These are phyloP conservation scores for Nicotiana sylvestris DNA, from an alignment of 257 asterid genomes.

Conservation along the genomic window DNA sequence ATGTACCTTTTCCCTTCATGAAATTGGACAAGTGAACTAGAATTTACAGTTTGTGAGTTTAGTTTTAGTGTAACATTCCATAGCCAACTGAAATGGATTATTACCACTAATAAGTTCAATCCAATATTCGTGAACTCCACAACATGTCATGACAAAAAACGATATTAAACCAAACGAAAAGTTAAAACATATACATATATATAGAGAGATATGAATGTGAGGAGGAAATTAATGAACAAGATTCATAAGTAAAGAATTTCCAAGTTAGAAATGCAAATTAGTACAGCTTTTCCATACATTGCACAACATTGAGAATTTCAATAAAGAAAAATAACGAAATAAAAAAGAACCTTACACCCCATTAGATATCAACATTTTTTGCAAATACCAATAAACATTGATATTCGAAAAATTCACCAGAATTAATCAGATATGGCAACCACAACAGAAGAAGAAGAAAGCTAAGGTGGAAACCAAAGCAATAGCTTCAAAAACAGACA, in stretches of 20 bases:
- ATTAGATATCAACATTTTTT: background rate
- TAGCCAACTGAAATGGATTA: no score
- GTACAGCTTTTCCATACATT: background rate
- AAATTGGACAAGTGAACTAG: no score
- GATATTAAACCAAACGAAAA: no score
- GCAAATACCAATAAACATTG: background rate
- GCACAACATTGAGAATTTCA: background rate
- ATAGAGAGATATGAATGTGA: no score
- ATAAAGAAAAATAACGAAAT: background rate
- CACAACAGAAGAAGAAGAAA: slow-evolving; percentile 74
- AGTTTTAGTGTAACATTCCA: no score
- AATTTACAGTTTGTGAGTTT: no score
- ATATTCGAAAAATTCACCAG: background rate
- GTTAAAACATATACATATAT: no score
- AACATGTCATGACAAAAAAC: no score
- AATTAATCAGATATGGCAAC: slow-evolving; percentile 52
- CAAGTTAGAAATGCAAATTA: background rate
- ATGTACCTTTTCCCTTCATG: no score
- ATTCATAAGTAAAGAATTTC: background rate
- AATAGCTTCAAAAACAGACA: slow-evolving; percentile 54
- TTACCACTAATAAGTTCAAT: no score
- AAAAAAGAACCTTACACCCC: background rate
- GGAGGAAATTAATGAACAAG: no score
- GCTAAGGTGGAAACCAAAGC: slow-evolving; percentile 48
- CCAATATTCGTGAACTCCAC: no score